Percentiles rank a stretch among this genome's conserved stretches.
Conservation (phyloP, 768 basidiomycete species). For the Tulasnella calospora region DNA sequence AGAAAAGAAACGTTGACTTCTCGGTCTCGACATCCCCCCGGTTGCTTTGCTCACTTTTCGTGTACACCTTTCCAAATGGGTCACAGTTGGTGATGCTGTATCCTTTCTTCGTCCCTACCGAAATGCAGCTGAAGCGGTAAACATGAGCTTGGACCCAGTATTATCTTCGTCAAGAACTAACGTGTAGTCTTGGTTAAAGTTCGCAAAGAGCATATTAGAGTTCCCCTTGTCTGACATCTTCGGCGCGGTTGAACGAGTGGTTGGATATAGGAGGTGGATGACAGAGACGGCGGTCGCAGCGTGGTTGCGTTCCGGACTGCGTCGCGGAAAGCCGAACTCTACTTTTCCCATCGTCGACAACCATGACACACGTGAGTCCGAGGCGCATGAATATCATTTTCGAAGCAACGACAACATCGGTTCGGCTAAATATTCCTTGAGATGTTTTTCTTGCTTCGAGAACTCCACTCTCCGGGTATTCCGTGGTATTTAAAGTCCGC, state of each 20-base stretch:
- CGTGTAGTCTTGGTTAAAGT: constrained; percentile 98
- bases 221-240: constrained; percentile 33
- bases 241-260: constrained; percentile 11
- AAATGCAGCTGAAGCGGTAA: constrained; percentile 58
- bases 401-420: neutral
- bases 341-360: neutral
- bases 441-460: neutral
- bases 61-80: constrained; percentile 93
- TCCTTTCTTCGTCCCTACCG: constrained; percentile 90
- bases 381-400: neutral
- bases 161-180: constrained; percentile 39
- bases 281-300: constrained; percentile 10
- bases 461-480: neutral
- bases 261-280: constrained; percentile 4
- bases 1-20: neutral
- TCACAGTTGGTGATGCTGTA: constrained; percentile 98
- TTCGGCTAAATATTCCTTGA: neutral
- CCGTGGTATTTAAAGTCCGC: neutral
- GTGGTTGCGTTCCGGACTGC: constrained; percentile 12
- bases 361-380: neutral
- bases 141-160: neutral
- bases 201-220: constrained; percentile 66
- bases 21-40: neutral
- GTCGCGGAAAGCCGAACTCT: constrained; percentile 4
- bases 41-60: constrained; percentile 66